Conservation (phyloP, 2,329 filamentous ascomycete species). For the Trichoderma koningiopsis region DNA sequence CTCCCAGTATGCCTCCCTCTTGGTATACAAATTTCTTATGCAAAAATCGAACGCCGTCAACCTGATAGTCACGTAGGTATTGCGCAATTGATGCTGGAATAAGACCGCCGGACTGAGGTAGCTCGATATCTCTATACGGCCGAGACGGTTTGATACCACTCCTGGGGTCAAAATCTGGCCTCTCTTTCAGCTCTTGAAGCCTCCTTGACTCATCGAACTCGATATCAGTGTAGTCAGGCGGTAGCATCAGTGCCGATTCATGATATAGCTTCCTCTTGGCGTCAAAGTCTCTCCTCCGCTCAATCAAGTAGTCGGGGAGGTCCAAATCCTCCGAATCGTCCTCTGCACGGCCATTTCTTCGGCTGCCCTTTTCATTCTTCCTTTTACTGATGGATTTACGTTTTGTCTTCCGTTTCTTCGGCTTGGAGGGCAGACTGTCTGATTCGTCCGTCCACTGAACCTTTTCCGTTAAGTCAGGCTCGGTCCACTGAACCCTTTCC, state of each 20-base stretch:
- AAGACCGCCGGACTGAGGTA: conserved; percentile 74
- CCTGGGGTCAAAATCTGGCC: conserved; percentile 64
- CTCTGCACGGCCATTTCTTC: conserved; percentile 42
- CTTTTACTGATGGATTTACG: conserved; percentile 37
- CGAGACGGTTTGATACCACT: conserved; percentile 65
- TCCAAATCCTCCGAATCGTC: conserved; percentile 54
- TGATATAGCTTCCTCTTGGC: conserved; percentile 59
- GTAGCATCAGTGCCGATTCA: conserved; percentile 70
- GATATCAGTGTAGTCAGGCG: conserved; percentile 75
- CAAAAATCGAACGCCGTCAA: conserved; percentile 81
- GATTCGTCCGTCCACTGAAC: conserved; percentile 62
- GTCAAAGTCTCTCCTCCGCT: conserved; percentile 71
- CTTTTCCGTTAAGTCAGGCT: conserved; percentile 45
- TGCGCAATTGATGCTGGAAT: conserved; percentile 90
- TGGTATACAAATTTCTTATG: conserved; percentile 91
- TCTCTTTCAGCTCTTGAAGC: conserved; percentile 56
- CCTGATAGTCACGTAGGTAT: conserved; percentile 89
- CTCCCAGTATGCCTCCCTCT: conserved; percentile 84
- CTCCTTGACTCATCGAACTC: conserved; percentile 60
- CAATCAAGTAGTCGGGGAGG: conserved; percentile 72
- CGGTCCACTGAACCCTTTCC: conserved; percentile 51
- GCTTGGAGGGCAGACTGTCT: conserved; percentile 58
- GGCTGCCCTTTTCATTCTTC: conserved; percentile 32
- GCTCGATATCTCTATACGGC: conserved; percentile 71
- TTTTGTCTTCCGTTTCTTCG: conserved; percentile 45